A percentile compares a stretch with the other conserved stretches of the same genome.
Conservation (phyloP, 768 basidiomycete species). For the Suillus tomentosus region DNA sequence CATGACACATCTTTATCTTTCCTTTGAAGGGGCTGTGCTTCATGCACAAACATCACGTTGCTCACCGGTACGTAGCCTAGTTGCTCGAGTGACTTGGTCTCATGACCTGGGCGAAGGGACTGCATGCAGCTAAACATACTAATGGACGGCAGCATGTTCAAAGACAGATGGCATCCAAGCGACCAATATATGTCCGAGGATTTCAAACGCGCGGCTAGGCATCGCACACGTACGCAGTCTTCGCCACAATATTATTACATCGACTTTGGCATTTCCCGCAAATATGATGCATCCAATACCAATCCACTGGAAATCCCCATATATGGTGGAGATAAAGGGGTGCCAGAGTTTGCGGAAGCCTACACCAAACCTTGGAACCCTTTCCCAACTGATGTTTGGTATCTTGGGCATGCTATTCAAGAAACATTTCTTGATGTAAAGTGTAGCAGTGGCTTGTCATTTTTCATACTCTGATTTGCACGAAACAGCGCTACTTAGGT, state of each 20-base stretch:
- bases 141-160: constrained; percentile 32
- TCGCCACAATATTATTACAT: constrained; percentile 38
- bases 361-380: constrained; percentile 29
- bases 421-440: constrained; percentile 34
- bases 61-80: constrained; percentile 35
- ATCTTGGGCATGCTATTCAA: constrained; percentile 42
- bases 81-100: not conserved
- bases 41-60: constrained; percentile 39
- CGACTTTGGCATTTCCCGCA: constrained; percentile 39
- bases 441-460: not conserved
- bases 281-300: constrained; percentile 28
- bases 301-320: constrained; percentile 31
- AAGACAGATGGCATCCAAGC: constrained; percentile 29
- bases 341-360: too few species aligned
- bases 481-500: not conserved
- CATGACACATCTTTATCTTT: not conserved
- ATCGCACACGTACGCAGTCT: constrained; percentile 30
- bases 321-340: constrained; percentile 41
- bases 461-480: not conserved
- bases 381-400: constrained; percentile 47
- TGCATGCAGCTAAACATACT: constrained; percentile 35
- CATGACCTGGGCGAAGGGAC: constrained; percentile 30
- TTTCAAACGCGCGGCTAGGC: constrained; percentile 24
- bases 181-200: not conserved
- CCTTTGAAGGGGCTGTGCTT: constrained; percentile 35